A percentile compares a stretch with the other conserved stretches of the same genome.
Conservation (phyloP, 306 rosid genomes). For the Quercus alba region DNA sequence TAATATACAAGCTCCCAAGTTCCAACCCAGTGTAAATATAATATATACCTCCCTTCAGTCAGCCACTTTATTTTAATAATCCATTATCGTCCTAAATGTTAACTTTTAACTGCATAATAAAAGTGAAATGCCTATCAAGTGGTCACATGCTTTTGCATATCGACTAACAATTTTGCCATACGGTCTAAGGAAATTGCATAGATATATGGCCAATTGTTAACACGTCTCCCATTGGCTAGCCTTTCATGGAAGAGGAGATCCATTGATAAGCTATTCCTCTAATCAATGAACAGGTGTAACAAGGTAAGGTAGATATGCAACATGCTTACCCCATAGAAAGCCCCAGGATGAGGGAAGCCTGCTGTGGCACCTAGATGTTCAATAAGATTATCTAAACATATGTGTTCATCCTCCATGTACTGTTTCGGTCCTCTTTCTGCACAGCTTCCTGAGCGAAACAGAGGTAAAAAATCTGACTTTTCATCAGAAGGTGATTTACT, state of each 20-base stretch:
- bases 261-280: not conserved
- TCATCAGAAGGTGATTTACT: slow-evolving; percentile 52
- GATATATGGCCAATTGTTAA: not conserved
- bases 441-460: slow-evolving; percentile 81
- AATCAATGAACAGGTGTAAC: slow-evolving; percentile 8
- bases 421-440: slow-evolving; percentile 86
- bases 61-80: not conserved
- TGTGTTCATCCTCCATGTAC: slow-evolving; percentile 81
- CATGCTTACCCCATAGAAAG: slow-evolving; percentile 75
- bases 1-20: not conserved
- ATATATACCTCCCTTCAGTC: not conserved
- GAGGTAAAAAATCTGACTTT: slow-evolving; percentile 50
- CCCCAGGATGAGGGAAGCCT: slow-evolving; percentile 51
- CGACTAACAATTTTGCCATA: not conserved
- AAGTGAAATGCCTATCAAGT: not conserved
- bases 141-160: not conserved
- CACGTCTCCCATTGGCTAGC: not conserved
- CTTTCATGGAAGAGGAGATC: slow-evolving; percentile 3
- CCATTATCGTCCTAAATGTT: not conserved
- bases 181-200: not conserved
- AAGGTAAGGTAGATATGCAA: slow-evolving; percentile 4
- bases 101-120: not conserved
- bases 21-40: not conserved
- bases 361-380: slow-evolving; percentile 48
- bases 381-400: slow-evolving; percentile 65